A percentile compares a stretch with the other conserved stretches of the same genome.
Conservation (phyloP, 2,329 filamentous ascomycete species). For the Boeremia lycopersici region DNA sequence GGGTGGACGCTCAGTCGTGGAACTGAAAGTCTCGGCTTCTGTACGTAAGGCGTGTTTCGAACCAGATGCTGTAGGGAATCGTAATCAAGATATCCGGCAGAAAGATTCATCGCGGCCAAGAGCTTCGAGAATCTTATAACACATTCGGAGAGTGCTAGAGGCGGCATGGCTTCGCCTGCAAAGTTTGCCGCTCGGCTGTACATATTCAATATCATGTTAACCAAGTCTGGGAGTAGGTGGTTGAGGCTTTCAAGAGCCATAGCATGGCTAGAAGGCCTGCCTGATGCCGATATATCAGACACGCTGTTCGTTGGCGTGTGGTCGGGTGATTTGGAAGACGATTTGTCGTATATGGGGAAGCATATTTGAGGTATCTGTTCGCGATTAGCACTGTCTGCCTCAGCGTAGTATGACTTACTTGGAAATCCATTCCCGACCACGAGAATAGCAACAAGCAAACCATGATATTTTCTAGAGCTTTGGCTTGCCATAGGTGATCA, state of each 20-base stretch:
- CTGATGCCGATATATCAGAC: slow-evolving; percentile 46
- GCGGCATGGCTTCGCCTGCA: slow-evolving; percentile 71
- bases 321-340: slow-evolving; percentile 50
- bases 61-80: slow-evolving; percentile 58
- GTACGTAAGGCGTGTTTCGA: slow-evolving; percentile 50
- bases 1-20: slow-evolving; percentile 43
- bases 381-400: slow-evolving; percentile 11
- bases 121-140: slow-evolving; percentile 76
- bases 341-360: slow-evolving; percentile 58
- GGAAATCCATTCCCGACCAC: slow-evolving; percentile 84
- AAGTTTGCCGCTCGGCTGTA: slow-evolving; percentile 71
- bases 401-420: slow-evolving; percentile 54
- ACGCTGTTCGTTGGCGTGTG: slow-evolving; percentile 49
- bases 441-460: slow-evolving; percentile 82
- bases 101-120: slow-evolving; percentile 69
- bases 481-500: slow-evolving; percentile 97
- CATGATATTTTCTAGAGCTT: slow-evolving; percentile 86
- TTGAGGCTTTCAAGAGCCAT: slow-evolving; percentile 56
- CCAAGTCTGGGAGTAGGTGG: slow-evolving; percentile 71
- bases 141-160: slow-evolving; percentile 73
- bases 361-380: slow-evolving; percentile 59
- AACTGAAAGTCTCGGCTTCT: slow-evolving; percentile 49
- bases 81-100: slow-evolving; percentile 66
- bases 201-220: slow-evolving; percentile 75
- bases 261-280: slow-evolving; percentile 51